These are phyloP conservation scores for Auriscalpium vulgare DNA, from an alignment of 768 basidiomycete genomes.

Conservation along the genomic window DNA sequence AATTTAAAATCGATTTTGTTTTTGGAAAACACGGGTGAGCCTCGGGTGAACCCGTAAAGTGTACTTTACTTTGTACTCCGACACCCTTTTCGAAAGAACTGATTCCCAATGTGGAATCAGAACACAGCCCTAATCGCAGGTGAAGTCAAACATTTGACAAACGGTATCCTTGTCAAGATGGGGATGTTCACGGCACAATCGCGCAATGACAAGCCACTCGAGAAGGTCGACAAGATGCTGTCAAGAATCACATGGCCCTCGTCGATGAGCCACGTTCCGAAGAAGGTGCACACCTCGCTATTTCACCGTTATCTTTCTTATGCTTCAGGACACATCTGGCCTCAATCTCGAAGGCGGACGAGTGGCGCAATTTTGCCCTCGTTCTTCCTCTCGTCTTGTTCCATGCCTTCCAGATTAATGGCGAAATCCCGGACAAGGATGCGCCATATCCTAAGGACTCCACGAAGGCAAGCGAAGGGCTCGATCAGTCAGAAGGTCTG, in stretches of 20 bases:
- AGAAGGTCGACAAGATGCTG: conserved; percentile 5
- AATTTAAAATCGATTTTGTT: no score
- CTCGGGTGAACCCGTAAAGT: no score
- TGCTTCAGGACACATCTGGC: not conserved
- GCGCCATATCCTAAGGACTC: not conserved
- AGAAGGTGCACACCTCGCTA: not conserved
- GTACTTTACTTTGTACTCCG: no score
- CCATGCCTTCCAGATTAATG: conserved; percentile 16
- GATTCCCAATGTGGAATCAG: no score
- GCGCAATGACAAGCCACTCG: not conserved
- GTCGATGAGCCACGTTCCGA: not conserved
- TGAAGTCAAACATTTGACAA: not conserved
- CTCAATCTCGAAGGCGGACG: conserved; percentile 16
- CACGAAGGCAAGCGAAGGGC: not conserved
- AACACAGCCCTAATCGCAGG: not conserved
- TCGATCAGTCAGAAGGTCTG: not conserved
- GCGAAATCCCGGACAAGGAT: not conserved
- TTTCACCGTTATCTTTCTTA: not conserved
- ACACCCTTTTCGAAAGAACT: no score
- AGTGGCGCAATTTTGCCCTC: conserved; percentile 13
- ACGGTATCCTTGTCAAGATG: not conserved
- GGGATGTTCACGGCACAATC: not conserved
- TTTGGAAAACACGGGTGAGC: no score
- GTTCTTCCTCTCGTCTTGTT: conserved; percentile 16
- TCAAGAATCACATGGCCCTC: not conserved